A percentile compares a stretch with the other conserved stretches of the same genome.
phyloP scores from a whole-genome alignment of 2,329 filamentous ascomycete species.

The Colletotrichum liaoningense region DNA sequence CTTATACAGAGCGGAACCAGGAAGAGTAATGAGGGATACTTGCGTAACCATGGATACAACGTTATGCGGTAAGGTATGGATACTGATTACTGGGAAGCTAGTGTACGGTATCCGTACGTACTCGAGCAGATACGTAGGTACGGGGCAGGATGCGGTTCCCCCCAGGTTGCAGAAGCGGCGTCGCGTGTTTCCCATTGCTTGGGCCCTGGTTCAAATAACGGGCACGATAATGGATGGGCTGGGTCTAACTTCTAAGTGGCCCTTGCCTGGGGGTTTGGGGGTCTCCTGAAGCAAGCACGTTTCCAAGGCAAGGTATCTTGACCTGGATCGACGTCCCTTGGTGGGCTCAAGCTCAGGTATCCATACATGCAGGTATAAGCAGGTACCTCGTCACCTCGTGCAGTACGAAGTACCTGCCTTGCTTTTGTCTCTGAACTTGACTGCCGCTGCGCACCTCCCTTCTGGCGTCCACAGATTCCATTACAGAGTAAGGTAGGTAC shows the following conservation, averaged over 20 bases:
- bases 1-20: too few species aligned
- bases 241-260: neutral
- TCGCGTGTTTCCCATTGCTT: neutral
- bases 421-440: neutral
- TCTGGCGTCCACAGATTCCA: too few species aligned
- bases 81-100: too few species aligned
- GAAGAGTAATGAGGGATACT: neutral
- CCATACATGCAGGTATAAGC: neutral
- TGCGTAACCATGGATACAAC: neutral
- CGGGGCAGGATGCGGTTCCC: neutral
- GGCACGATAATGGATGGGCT: neutral
- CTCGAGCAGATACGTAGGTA: too few species aligned
- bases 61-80: neutral
- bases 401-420: neutral
- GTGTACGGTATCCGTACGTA: too few species aligned
- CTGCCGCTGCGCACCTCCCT: neutral
- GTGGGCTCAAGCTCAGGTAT: neutral
- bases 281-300: slow-evolving; percentile 26
- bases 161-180: neutral
- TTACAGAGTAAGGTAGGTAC: too few species aligned
- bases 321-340: slow-evolving; percentile 4
- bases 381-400: neutral
- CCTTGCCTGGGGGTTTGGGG: slow-evolving; percentile 3
- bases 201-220: neutral
- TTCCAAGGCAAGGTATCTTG: slow-evolving; percentile 26